phyloP scores from a whole-genome alignment of 768 basidiomycete species.

The Hypsizygus marmoreus region DNA sequence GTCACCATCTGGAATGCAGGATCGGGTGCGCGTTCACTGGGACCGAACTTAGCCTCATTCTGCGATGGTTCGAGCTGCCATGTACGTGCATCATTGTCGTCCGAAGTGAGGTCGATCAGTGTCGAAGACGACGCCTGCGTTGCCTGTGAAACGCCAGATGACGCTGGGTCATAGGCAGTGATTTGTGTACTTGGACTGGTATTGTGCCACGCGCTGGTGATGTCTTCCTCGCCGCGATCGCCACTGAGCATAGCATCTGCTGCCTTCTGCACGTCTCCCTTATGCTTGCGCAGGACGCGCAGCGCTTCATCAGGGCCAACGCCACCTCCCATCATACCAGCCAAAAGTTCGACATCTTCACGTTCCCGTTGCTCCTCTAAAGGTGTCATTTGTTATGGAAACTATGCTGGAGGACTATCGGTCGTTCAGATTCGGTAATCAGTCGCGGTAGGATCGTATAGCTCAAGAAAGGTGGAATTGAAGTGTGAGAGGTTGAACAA shows the following conservation, averaged over 20 bases:
- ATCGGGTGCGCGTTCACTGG: conserved; percentile 62
- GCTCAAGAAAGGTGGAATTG: no score
- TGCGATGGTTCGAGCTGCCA: conserved; percentile 54
- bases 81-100: conserved; percentile 55
- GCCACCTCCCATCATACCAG: conserved; percentile 34
- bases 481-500: no score
- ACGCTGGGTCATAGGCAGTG: conserved; percentile 17
- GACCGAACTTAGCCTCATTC: conserved; percentile 49
- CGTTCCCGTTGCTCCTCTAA: conserved; percentile 31
- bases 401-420: no score
- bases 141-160: conserved; percentile 7
- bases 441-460: background rate
- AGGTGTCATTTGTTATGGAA: conserved; percentile 20
- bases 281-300: conserved; percentile 60
- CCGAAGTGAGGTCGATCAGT: conserved; percentile 64
- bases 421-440: no score
- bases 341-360: conserved; percentile 34
- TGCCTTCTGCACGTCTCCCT: conserved; percentile 58
- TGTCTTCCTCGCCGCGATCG: conserved; percentile 39
- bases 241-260: conserved; percentile 56
- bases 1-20: conserved; percentile 72
- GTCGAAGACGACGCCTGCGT: conserved; percentile 25
- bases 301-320: conserved; percentile 49
- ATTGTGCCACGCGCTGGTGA: conserved; percentile 19
- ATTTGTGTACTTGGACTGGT: conserved; percentile 22